Percentiles rank a stretch among this genome's conserved stretches.
Evolutionary conservation across 169 alveolate species (phyloP).

Genomic region (Plasmodium malariae): DNA sequence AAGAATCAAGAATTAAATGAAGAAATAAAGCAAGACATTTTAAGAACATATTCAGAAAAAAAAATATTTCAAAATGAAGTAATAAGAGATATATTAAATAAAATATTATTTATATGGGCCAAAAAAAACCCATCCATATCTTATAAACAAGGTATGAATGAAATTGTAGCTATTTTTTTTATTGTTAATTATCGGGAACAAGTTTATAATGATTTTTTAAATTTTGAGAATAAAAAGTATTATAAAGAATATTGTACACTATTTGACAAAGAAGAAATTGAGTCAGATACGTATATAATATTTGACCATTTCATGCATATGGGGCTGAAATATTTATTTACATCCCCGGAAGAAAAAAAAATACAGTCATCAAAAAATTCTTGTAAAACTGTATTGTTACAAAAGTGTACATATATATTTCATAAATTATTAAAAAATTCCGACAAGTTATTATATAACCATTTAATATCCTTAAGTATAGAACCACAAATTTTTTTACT

Average conservation of each 20-base stretch:
- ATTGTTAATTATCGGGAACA: constrained; percentile 78
- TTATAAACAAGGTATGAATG: constrained; percentile 87
- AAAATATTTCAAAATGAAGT: constrained; percentile 79
- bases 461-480: constrained; percentile 79
- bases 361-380: constrained; percentile 44
- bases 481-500: constrained; percentile 86
- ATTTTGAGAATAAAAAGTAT: constrained; percentile 8
- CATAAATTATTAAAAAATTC: constrained; percentile 78
- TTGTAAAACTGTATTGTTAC: constrained; percentile 81
- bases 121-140: constrained; percentile 81
- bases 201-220: not conserved
- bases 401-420: constrained; percentile 84
- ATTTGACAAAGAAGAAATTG: constrained; percentile 78
- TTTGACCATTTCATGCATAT: constrained; percentile 85
- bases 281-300: constrained; percentile 88
- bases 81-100: constrained; percentile 81
- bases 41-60: constrained; percentile 85
- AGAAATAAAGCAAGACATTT: constrained; percentile 85
- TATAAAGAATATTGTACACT: constrained; percentile 42
- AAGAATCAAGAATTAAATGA: constrained; percentile 79
- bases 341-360: constrained; percentile 76
- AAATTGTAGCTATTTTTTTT: constrained; percentile 82
- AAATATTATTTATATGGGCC: constrained; percentile 83
- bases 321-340: constrained; percentile 86
- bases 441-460: constrained; percentile 78